These are phyloP conservation scores for Venturia effusa DNA, from an alignment of 2,329 filamentous ascomycete genomes.

Conservation along the genomic window DNA sequence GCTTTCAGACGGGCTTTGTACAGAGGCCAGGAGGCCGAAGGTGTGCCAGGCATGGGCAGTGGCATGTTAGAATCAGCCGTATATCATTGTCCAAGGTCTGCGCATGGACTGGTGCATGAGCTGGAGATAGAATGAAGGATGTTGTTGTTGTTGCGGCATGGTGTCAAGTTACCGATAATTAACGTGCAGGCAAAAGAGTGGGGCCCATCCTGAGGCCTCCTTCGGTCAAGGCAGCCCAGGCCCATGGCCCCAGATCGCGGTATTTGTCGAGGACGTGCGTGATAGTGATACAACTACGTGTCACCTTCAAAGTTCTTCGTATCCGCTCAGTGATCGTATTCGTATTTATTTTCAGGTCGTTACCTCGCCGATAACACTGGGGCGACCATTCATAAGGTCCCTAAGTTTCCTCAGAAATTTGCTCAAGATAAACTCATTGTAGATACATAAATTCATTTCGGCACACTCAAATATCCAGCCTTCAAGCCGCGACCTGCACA, in stretches of 20 bases:
- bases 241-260: too few relatives aligned
- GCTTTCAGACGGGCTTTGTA: constrained; percentile 56
- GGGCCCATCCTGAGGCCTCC: too few relatives aligned
- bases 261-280: too few relatives aligned
- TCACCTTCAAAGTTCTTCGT: too few relatives aligned
- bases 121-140: neutral
- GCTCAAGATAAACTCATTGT: neutral
- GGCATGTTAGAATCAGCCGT: constrained; percentile 11
- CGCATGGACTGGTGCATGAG: neutral
- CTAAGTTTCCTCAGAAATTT: too few relatives aligned
- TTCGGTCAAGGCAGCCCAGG: too few relatives aligned
- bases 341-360: neutral
- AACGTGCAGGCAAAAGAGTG: too few relatives aligned
- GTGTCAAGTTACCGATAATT: too few relatives aligned
- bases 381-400: neutral
- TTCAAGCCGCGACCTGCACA: neutral
- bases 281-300: too few relatives aligned
- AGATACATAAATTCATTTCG: neutral
- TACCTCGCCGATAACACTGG: neutral
- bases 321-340: too few relatives aligned
- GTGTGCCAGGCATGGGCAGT: constrained; percentile 46
- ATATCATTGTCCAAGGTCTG: neutral
- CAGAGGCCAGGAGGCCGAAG: constrained; percentile 59
- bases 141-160: too few relatives aligned
- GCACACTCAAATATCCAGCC: neutral